Base-by-base conservation (phyloP, 2,329 filamentous ascomycete genomes). In the Ceratocystis cubensis region DNA sequence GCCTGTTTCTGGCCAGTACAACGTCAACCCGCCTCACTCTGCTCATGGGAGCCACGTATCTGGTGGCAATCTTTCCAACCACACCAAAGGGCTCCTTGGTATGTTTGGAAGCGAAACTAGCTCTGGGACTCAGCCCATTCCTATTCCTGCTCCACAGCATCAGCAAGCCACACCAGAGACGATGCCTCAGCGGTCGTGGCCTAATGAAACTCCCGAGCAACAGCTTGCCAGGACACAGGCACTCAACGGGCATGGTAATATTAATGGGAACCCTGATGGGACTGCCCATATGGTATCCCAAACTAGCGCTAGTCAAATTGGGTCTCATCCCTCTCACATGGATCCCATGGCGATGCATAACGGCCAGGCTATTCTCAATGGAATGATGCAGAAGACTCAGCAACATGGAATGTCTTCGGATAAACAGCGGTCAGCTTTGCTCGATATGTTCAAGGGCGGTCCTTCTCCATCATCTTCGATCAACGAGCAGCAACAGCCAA, bases 361-460 rank as follows among this genome's bases (percentile, higher is more conserved):
- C 20, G 61, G 64, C 5, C 67, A 68, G 50, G 57, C 64, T 6
- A 63, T 68, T 17, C 41, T 66, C 17, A 64, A 64, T 13, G 64
- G 64, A 17, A 68, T 68, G 67, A 65, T 65, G 37, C 67, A 68
- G n/a, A 66, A 64, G 61, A 65, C 65, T 4, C 64, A 68, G 33
- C 64, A 66, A 44, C 67, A 68, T 30, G 67, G 64, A 10, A 44
- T 50, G 20, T 61, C 63, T 20, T 66, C 67, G 5, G 71, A 72
- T 33, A 70, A 73, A 59, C 81, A 84, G 69, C 78, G 80, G 25
- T 78, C 76, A 20, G 75, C 79, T 6, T 73, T 84, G 22, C 74
- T 84, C 15, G 79, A 76, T 25, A 82, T 84, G 75, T 83, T 85
- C 73, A 83, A 81, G 68, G 78, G 78, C 69, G 53, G 22, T 1